These are phyloP conservation scores for Falciphora oryzae DNA, from an alignment of 2,329 filamentous ascomycete genomes.

Conservation along the genomic window DNA sequence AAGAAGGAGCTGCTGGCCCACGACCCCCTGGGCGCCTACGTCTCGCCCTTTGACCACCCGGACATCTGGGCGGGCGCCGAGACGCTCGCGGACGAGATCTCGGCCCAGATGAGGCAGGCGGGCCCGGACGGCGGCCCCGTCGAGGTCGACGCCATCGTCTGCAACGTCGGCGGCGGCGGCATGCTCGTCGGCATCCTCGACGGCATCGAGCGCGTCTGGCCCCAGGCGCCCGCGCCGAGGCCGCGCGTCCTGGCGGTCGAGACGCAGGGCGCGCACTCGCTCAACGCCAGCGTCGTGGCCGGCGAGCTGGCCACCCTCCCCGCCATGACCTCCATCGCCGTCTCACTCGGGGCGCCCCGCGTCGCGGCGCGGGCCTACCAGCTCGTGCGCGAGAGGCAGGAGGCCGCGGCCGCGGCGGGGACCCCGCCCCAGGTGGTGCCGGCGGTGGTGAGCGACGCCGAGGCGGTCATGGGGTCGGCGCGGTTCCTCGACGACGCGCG, in stretches of 20 bases:
- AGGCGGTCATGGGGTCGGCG: conserved; percentile 73
- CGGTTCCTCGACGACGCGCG: conserved; percentile 76
- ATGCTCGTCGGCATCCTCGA: conserved; percentile 62
- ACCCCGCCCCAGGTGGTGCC: conserved; percentile 37
- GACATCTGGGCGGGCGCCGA: conserved; percentile 61
- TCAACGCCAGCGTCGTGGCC: conserved; percentile 50
- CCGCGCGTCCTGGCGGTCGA: conserved; percentile 62
- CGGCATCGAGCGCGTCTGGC: conserved; percentile 44
- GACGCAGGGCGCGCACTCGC: conserved; percentile 63
- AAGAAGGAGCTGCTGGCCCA: conserved; percentile 43
- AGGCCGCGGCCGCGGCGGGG: conserved; percentile 25
- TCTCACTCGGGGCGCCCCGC: conserved; percentile 60
- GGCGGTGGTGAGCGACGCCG: conserved; percentile 64
- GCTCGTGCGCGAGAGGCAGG: conserved; percentile 36
- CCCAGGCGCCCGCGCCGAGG: conserved; percentile 14
- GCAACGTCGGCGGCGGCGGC: conserved; percentile 66
- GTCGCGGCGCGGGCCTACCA: conserved; percentile 55
- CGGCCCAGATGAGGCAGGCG: conserved; percentile 24
- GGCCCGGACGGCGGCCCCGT: conserved; percentile 18
- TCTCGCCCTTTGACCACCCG: conserved; percentile 60
- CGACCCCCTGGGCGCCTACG: conserved; percentile 46
- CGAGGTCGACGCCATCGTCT: conserved; percentile 53
- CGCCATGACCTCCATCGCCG: conserved; percentile 66
- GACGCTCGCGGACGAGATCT: conserved; percentile 45
- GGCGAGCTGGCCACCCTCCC: conserved; percentile 54